Evolutionary conservation across 192 early-diverging fungal species (phyloP), one percentile per base, ranked within the genome.

Genomic region (Lunasporangiospora selenospora): DNA sequence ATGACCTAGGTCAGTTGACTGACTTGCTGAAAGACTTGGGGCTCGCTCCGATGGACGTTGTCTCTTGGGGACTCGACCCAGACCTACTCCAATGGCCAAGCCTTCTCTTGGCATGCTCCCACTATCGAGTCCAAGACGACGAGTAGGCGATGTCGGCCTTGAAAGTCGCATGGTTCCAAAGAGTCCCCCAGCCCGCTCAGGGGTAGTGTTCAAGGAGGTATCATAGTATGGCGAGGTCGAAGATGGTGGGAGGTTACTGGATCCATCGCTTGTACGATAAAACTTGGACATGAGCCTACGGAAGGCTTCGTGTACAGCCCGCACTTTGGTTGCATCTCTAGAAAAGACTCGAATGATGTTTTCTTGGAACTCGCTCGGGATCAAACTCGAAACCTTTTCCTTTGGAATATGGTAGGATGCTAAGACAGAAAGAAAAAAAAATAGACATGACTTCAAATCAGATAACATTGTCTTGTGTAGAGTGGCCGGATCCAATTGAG

Each of bases 341-440:
- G 88, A 59, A 75, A 81, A 94, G 2, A 94, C 76, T 21, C 92
- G 81, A 30, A 92, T 77, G 43, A 80, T 78, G 2, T 87, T 71
- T 63, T 94, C 92, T 67, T 89, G 81, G 53, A 87, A 92, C 23
- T 81, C 78, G 9, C 77, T 59, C 8, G 92, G 92, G 37, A 91
- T 83, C 33, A 91, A 58, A 52, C 79, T 80, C 11, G 92, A 94
- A 19, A 93, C 86, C 51, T 91, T 70, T 24, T 91, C 81, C 62
- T 82, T 86, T 8, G 81, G 59, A 38, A 97, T 87, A 42, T 77
- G 79, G 30, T 92, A 92, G 19, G 80, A 86, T 34, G 75, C 76
- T 75, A 58, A n/a, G 16, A 44, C 6, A 29, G 26, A 27, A 39
- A 16, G 46, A 33, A 18, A 19, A 37, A 31, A 12, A 18, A n/a